phyloP scores from a whole-genome alignment of 78 protist species.

The Dictyostelium brefeldianum region DNA sequence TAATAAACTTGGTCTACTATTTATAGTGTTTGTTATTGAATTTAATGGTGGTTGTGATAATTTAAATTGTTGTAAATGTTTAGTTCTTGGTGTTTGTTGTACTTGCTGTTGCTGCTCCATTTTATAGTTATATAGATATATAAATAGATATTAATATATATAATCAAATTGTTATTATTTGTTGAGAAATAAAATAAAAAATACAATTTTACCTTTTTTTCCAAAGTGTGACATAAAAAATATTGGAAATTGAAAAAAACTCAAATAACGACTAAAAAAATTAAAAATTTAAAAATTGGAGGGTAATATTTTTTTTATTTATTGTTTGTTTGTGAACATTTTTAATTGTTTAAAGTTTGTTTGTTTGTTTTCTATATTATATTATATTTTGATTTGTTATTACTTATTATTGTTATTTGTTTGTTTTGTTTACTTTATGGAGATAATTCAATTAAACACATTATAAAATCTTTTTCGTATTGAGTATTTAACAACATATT shows the following conservation, averaged over 20 bases:
- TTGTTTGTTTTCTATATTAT: neutral
- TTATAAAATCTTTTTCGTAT: conserved; percentile 75
- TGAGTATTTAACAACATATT: conserved; percentile 54
- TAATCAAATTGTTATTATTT: too few relatives aligned
- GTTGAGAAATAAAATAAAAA: too few relatives aligned
- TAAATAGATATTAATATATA: too few relatives aligned
- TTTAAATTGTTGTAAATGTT: neutral
- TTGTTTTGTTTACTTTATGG: neutral
- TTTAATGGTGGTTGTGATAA: neutral
- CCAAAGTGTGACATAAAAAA: too few relatives aligned
- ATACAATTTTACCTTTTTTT: neutral
- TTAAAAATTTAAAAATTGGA: neutral
- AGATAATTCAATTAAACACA: conserved; percentile 44
- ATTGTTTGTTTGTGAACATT: neutral
- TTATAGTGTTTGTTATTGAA: neutral
- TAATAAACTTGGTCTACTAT: conserved; percentile 22
- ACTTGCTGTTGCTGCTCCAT: neutral
- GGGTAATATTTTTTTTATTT: neutral
- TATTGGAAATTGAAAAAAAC: too few relatives aligned
- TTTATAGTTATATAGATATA: too few relatives aligned
- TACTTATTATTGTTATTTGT: neutral
- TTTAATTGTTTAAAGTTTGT: too few relatives aligned
- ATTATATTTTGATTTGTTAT: neutral
- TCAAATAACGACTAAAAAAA: too few relatives aligned
- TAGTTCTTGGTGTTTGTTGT: neutral